Evolutionary conservation across 2,329 filamentous ascomycete genomes (phyloP).

Genomic region (Nothophoma quercina): DNA sequence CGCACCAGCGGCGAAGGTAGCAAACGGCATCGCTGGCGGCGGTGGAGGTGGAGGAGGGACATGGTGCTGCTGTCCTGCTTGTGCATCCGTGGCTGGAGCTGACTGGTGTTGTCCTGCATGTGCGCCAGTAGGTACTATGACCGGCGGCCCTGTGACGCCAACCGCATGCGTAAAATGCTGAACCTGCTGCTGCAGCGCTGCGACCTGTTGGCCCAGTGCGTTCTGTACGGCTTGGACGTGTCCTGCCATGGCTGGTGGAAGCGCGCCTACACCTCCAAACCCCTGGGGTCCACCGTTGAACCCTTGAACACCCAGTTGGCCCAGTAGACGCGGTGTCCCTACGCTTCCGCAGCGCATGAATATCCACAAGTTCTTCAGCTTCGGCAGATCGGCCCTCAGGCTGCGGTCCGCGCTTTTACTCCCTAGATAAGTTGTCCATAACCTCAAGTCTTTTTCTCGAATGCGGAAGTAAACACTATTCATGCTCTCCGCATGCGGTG

Average conservation of each 20-base stretch:
- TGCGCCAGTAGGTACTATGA: slow-evolving; percentile 1
- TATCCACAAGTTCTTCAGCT: slow-evolving; percentile 46
- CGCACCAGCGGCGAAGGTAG: slow-evolving; percentile 6
- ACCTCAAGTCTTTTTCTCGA: slow-evolving; percentile 46
- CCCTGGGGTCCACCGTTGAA: slow-evolving; percentile 15
- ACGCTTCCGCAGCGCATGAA: slow-evolving; percentile 40
- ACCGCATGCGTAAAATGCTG: slow-evolving; percentile 27
- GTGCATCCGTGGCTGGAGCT: background rate
- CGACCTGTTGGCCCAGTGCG: slow-evolving; percentile 36
- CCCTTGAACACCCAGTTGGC: slow-evolving; percentile 8
- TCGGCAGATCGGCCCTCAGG: slow-evolving; percentile 44
- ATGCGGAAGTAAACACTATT: slow-evolving; percentile 46
- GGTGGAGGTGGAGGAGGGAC: slow-evolving; percentile 24
- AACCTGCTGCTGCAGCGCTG: slow-evolving; percentile 36
- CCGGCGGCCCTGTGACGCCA: background rate
- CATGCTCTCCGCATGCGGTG: slow-evolving; percentile 37
- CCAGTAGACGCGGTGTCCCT: slow-evolving; percentile 24
- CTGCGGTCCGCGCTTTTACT: slow-evolving; percentile 39
- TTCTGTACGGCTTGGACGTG: slow-evolving; percentile 38
- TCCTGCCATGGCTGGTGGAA: slow-evolving; percentile 26
- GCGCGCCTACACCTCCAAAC: slow-evolving; percentile 14
- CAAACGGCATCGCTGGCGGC: slow-evolving; percentile 34
- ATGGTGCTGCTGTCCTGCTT: background rate
- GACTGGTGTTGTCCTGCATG: background rate
- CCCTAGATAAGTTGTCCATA: slow-evolving; percentile 49